These are phyloP conservation scores for Aspergillus bombycis DNA, from an alignment of 2,329 filamentous ascomycete genomes.

Conservation along the genomic window DNA sequence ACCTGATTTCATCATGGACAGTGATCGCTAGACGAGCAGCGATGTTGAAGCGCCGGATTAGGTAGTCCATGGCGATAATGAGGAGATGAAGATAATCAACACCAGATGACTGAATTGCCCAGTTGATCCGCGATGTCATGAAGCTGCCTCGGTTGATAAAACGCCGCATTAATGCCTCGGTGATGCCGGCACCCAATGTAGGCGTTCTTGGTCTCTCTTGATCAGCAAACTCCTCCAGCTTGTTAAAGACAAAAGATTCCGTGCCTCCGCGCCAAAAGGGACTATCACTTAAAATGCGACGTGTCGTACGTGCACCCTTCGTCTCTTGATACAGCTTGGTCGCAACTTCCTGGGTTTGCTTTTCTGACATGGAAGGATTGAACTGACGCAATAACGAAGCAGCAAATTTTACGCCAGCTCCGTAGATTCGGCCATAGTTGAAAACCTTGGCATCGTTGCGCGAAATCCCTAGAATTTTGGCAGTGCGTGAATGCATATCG, in stretches of 20 bases:
- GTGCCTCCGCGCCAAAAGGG: slow-evolving; percentile 95
- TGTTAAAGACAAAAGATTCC: slow-evolving; percentile 98
- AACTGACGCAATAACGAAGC: slow-evolving; percentile 89
- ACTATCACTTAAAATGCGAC: slow-evolving; percentile 70
- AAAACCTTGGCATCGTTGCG: slow-evolving; percentile 96
- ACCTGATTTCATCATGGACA: slow-evolving; percentile 96
- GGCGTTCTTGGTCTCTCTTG: slow-evolving; percentile 89
- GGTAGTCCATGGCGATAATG: slow-evolving; percentile 92
- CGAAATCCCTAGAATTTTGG: slow-evolving; percentile 87
- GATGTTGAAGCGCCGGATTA: slow-evolving; percentile 82
- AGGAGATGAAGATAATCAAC: slow-evolving; percentile 96
- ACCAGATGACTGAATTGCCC: slow-evolving; percentile 96
- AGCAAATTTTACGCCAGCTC: slow-evolving; percentile 93
- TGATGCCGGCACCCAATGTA: slow-evolving; percentile 91
- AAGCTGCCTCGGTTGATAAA: slow-evolving; percentile 89
- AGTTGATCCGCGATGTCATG: slow-evolving; percentile 96
- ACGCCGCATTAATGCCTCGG: slow-evolving; percentile 86
- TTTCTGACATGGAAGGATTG: slow-evolving; percentile 80
- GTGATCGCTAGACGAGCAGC: slow-evolving; percentile 86
- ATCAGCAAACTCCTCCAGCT: slow-evolving; percentile 95
- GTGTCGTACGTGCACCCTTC: slow-evolving; percentile 83
- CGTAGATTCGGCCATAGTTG: slow-evolving; percentile 98
- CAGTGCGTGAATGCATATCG: slow-evolving; percentile 91
- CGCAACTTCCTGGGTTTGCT: slow-evolving; percentile 75
- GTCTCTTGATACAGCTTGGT: slow-evolving; percentile 82